Base-by-base conservation (phyloP, 2,329 filamentous ascomycete species). In the Pseudogymnoascus sp. region DNA sequence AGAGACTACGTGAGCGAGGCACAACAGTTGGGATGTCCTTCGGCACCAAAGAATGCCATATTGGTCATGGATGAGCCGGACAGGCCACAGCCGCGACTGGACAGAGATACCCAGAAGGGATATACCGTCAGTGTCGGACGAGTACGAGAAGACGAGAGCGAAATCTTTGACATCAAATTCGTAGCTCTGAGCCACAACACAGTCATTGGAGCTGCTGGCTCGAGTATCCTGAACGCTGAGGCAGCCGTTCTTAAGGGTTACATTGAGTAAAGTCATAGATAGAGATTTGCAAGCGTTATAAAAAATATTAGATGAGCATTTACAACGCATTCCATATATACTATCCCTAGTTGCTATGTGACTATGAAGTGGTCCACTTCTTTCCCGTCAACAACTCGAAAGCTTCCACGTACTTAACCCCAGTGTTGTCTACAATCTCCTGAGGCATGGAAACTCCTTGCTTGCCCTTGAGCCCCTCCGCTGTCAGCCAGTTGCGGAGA, bases 181-280 rank as follows among this genome's bases (percentile, higher is more conserved):
- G 92, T 94, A 63, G 90, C 91, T 21, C 77, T 97, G 67, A 96
- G 90, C 71, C 94, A 97, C 70, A 89, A 89, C 70, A 89, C 92
- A 63, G 88, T 99, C 60, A 92, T 99, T 71, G 92, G 92, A 65
- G 94, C 94, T 30, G 92, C 92, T n/a, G 94, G 94, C 9, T 95
- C 90, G 1, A 95, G 90, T 30, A 96, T 97, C 74, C 74, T 97
- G 67, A 97, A 97, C 69, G 91, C 92, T 26, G 92, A 96, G 74
- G 90, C 91, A 26, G 90, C 91, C 21, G 85, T 96, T 9, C 82
- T 96, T 65, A 95, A 95, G 78, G 92, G 92, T 4, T 90, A 86
- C 69, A 79, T 92, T 18, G 33, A 57, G 35, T 57, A 57, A 37
- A 37, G 18, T 23, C 33, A 57, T 37, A 52, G 15, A 52, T 10